These are phyloP conservation scores for Rhodosporidiobolus sp. DNA, from an alignment of 768 basidiomycete genomes.

Conservation along the genomic window DNA sequence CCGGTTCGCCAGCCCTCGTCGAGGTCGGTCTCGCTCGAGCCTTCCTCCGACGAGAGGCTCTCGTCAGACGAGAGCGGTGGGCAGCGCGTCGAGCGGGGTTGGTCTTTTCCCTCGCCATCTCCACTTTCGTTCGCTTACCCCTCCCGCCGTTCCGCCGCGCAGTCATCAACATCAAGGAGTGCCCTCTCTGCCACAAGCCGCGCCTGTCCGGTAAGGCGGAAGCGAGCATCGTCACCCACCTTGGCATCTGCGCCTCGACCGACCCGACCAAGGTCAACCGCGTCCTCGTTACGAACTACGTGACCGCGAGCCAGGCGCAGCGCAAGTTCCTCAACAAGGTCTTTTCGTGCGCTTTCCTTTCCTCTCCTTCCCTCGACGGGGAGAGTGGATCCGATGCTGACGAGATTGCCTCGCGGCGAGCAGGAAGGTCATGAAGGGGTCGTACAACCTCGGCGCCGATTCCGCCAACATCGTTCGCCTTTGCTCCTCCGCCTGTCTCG, in stretches of 20 bases:
- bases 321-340: conserved; percentile 95
- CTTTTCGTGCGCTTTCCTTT: conserved; percentile 51
- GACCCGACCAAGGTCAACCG: conserved; percentile 87
- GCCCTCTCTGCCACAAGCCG: conserved; percentile 88
- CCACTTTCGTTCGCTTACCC: no score
- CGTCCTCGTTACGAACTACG: conserved; percentile 90
- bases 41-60: conserved; percentile 6
- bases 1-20: not conserved
- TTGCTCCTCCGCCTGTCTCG: not conserved
- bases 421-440: conserved; percentile 72
- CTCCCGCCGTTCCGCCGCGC: accelerated
- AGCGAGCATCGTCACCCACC: conserved; percentile 83
- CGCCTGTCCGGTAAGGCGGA: conserved; percentile 81
- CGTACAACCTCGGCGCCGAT: conserved; percentile 92
- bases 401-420: not conserved
- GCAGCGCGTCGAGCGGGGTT: conserved; percentile 27
- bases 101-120: not conserved
- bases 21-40: conserved; percentile 13
- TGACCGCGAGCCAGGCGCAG: conserved; percentile 81
- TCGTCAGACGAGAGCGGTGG: not conserved
- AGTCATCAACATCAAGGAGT: conserved; percentile 91
- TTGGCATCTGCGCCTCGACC: conserved; percentile 90
- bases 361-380: not conserved
- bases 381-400: no score
- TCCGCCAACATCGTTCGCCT: conserved; percentile 74